Conservation (phyloP, 1,284 basidiomycete species). For the Moniliella sp. region DNA sequence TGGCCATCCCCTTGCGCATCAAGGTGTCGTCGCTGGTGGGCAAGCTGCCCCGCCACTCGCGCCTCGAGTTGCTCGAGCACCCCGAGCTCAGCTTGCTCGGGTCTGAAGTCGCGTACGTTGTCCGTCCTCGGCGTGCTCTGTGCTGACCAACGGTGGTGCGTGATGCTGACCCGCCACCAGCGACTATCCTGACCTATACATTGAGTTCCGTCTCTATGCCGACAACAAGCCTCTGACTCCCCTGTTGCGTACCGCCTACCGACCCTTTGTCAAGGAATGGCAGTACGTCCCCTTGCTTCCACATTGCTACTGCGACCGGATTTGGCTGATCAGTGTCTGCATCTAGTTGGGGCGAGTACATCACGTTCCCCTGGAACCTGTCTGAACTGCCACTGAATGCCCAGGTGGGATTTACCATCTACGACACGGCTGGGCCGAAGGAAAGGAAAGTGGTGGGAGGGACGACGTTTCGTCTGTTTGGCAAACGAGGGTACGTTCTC, state of each 20-base stretch:
- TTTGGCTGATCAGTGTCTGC: neutral
- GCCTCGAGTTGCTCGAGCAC: neutral
- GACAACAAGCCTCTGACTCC: conserved; percentile 80
- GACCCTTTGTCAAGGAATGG: conserved; percentile 50
- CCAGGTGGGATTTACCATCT: conserved; percentile 77
- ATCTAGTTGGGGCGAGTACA: conserved; percentile 68
- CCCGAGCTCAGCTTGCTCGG: neutral
- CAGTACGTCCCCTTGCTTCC: conserved; percentile 1
- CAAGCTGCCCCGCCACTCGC: neutral
- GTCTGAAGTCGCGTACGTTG: neutral
- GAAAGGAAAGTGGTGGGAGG: conserved; percentile 57
- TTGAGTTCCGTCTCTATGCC: conserved; percentile 68
- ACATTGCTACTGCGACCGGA: conserved; percentile 30
- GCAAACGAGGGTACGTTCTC: conserved; percentile 54
- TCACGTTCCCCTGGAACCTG: conserved; percentile 69
- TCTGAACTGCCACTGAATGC: conserved; percentile 68
- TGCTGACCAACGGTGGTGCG: neutral
- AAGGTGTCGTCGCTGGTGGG: neutral
- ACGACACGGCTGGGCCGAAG: conserved; percentile 54
- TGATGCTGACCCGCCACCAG: conserved; percentile 35
- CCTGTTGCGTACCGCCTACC: conserved; percentile 72
- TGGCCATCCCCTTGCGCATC: neutral
- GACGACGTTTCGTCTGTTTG: conserved; percentile 67
- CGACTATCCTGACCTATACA: conserved; percentile 66
- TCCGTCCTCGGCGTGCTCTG: too few species aligned